Evolutionary conservation across 164 flowering plant species (phyloP), one percentile per base, ranked within the genome.

Genomic region (Platanus orientalis): DNA sequence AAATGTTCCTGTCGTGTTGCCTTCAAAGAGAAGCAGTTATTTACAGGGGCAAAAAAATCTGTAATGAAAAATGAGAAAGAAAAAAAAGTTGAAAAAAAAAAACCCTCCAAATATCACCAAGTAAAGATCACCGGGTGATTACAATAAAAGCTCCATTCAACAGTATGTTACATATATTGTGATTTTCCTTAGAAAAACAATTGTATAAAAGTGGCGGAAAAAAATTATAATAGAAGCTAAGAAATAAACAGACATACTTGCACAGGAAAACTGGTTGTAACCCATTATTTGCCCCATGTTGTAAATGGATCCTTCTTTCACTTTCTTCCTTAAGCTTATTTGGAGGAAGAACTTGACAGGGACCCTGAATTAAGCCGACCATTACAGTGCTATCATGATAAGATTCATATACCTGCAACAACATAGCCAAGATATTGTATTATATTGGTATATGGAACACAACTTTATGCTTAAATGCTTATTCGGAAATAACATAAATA

Each of bases 381-480:
- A 71, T 66, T 29, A 80, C 40, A 26, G 79, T 72, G 60, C 66
- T 71, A 32, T 64, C 78, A 67, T 73, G 76, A 73, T 79, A 77
- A 58, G 90, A 87, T 64, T 82, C 90, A 59, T 80, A 89, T 0
- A 87, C 89, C 96, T 89, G 73, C 25, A 69, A 62, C 32, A 71
- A 52, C 53, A n/a, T 17, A 64, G 32, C 48, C 27, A 69, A 7
- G 27, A 69, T 7, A 40, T 45, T 17, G 30, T 26, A 63, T 26
- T 25, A 63, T 30, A 63, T 25, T 26, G 12, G 29, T 14, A 50
- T n/a, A 19, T 6, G 17, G 13, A 58, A 3, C 20, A 65, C 27
- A 21, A 7, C 36, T 24, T 28, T 45, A 11, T n/a, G 36, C 42
- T 14, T 36, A 48, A 1, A 48, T n/a, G 30, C 11, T 19, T 20